phyloP scores from a whole-genome alignment of 192 early-diverging fungal genomes.

The Kappamyces sp. region DNA sequence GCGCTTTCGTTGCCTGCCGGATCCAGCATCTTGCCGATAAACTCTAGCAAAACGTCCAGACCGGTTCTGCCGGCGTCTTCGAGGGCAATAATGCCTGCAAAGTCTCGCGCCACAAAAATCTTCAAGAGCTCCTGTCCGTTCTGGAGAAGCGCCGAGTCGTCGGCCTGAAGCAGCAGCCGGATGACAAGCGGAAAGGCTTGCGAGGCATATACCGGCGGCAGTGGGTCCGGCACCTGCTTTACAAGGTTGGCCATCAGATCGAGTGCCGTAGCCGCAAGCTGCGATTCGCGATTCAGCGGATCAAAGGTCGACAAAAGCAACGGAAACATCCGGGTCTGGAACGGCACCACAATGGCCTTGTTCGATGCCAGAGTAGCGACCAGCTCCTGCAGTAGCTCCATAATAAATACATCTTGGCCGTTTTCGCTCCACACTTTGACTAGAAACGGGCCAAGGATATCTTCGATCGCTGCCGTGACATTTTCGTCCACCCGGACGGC shows the following conservation, averaged over 20 bases:
- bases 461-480: constrained; percentile 68
- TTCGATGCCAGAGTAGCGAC: constrained; percentile 72
- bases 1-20: constrained; percentile 73
- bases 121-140: constrained; percentile 83
- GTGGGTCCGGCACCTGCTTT: constrained; percentile 61
- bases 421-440: constrained; percentile 74
- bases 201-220: constrained; percentile 46
- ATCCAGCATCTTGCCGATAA: constrained; percentile 71
- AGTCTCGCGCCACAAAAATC: constrained; percentile 71
- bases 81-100: constrained; percentile 47
- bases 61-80: constrained; percentile 47
- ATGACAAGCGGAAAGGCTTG: constrained; percentile 78
- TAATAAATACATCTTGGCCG: constrained; percentile 72
- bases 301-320: constrained; percentile 54
- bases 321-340: constrained; percentile 72
- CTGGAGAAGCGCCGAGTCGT: constrained; percentile 77
- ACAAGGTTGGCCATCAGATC: constrained; percentile 70
- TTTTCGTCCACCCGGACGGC: constrained; percentile 64
- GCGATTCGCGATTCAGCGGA: constrained; percentile 11
- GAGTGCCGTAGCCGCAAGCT: constrained; percentile 47
- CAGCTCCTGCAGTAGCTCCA: constrained; percentile 68
- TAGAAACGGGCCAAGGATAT: constrained; percentile 61
- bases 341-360: constrained; percentile 48
- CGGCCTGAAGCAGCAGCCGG: constrained; percentile 57
- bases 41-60: constrained; percentile 71